Conservation (phyloP, 202 grass and related monocot species). For the Panicum virgatum region DNA sequence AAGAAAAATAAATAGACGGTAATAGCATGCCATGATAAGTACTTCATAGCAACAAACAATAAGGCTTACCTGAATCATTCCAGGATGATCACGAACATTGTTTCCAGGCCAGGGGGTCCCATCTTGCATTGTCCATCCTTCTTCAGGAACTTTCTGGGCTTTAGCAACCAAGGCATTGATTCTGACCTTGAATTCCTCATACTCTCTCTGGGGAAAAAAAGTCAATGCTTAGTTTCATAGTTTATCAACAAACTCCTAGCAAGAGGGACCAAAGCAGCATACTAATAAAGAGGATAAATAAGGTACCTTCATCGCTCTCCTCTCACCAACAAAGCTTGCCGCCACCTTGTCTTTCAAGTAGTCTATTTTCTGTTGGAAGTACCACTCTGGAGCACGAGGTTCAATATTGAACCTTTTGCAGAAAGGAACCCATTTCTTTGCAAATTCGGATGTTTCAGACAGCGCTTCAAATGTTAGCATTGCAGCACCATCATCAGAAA, state of each 20-base stretch:
- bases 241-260: slow-evolving; percentile 23
- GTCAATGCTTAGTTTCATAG: background rate
- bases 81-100: slow-evolving; percentile 93
- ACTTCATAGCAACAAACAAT: background rate
- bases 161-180: slow-evolving; percentile 98
- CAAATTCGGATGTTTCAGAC: slow-evolving; percentile 97
- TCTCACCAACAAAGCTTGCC: slow-evolving; percentile 73
- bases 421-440: slow-evolving; percentile 95
- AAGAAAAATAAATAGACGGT: background rate
- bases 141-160: slow-evolving; percentile 95
- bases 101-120: slow-evolving; percentile 99
- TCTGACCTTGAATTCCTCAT: slow-evolving; percentile 91
- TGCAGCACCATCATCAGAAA: slow-evolving; percentile 94
- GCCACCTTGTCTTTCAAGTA: slow-evolving; percentile 88
- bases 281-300: background rate
- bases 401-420: slow-evolving; percentile 73
- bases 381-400: slow-evolving; percentile 84
- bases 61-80: slow-evolving; percentile 95
- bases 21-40: slow-evolving; percentile 15
- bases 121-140: slow-evolving; percentile 99
- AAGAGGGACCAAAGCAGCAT: slow-evolving; percentile 5
- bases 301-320: slow-evolving; percentile 90
- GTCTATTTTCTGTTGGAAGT: slow-evolving; percentile 91
- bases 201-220: slow-evolving; percentile 65
- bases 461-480: slow-evolving; percentile 93